Evolutionary conservation across 768 basidiomycete species (phyloP), one percentile per base, ranked within the genome.

Genomic region (Phaffia australis): DNA sequence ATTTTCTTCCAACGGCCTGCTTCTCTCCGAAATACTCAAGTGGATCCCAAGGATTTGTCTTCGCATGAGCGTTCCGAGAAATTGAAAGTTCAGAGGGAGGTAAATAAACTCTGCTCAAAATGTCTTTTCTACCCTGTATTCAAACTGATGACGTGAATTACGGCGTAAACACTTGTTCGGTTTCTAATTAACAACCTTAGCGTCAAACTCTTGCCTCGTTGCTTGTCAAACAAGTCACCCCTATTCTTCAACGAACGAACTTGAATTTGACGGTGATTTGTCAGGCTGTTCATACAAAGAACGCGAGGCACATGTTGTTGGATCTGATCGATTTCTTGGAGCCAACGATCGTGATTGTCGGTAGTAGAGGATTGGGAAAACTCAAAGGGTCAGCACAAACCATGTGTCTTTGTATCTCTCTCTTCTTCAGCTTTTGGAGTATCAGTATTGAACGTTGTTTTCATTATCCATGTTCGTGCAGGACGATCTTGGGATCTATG

Each of bases 281-380:
- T 75, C 92, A 98, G 77, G 92, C 93, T 32, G 88, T 93, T 83
- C 93, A 98, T 71, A 90, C 93, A n/a, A 95, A 94, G 80, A 93
- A 93, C 73, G 81, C 87, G 1, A 79, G 89, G 27, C 89, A 92
- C 73, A 92, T 93, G 85, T 78, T 94, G 27, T 79, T 94, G 64
- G 74, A 93, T 72, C 83, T 97, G 61, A 85, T 94, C 29, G 93
- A 97, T 72, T 83, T 87, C 73, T 79, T 85, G 48, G 85, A 90
- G 65, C 93, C 93, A 1, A 84, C 83, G 9, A 92, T 95, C 88
- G 79, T 91, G 42, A 94, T 97, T 63, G 93, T 95, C 14, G 93
- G 93, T 3, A 93, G 89, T n/a, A 84, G 93, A 58, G 93, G 93
- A 68, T 70, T 93, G 21, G 83, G 88, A 23, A 85, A 89, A 71